Conservation (phyloP, 441 rosid genomes). For the Metrosideros polymorpha region DNA sequence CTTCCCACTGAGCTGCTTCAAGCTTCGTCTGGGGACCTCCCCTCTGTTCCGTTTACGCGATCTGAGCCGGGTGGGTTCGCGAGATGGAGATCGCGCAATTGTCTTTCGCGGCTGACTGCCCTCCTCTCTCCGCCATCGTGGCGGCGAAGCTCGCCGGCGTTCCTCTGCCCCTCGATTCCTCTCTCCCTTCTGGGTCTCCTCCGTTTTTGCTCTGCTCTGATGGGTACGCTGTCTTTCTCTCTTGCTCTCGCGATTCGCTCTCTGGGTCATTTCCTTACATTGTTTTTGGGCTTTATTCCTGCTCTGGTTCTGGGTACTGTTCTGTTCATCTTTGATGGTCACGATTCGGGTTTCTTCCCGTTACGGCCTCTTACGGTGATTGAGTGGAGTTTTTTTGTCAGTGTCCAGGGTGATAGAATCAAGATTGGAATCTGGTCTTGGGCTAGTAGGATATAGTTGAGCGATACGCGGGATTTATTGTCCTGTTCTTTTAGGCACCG, state of each 20-base stretch:
- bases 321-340: not conserved
- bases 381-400: not conserved
- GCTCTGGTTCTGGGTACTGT: not conserved
- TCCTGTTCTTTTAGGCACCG: not conserved
- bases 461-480: not conserved
- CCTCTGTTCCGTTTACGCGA: not conserved
- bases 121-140: constrained; percentile 7
- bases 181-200: constrained; percentile 8
- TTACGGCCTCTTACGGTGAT: not conserved
- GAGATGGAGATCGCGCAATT: constrained; percentile 12
- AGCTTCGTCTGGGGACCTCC: not conserved
- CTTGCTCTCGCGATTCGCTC: not conserved
- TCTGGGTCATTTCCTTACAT: not conserved
- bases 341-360: not conserved
- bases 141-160: constrained; percentile 9
- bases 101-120: constrained; percentile 7
- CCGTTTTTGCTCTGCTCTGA: constrained; percentile 10
- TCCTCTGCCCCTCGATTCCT: not conserved
- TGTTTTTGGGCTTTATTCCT: too few relatives aligned
- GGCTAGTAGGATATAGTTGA: not conserved
- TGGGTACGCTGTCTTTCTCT: not conserved
- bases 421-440: not conserved
- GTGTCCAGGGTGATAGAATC: not conserved
- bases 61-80: not conserved
- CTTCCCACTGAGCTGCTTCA: not conserved